These are phyloP conservation scores for Lyophyllum semitale DNA, from an alignment of 768 basidiomycete genomes.

Conservation along the genomic window DNA sequence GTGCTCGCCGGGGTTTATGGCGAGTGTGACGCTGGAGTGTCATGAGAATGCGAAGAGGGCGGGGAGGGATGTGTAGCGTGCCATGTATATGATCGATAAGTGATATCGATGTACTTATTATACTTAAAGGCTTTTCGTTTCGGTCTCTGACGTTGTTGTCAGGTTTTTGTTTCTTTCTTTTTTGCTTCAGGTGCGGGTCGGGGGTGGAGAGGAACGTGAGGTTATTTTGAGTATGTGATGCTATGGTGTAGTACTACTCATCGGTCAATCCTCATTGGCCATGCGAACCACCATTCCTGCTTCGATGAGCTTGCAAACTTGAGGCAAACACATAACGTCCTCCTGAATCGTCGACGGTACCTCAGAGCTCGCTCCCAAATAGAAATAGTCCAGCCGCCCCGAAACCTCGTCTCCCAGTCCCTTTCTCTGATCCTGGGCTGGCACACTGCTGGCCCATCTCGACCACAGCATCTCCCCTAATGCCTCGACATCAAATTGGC, in stretches of 20 bases:
- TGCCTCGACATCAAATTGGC: slow-evolving; percentile 2
- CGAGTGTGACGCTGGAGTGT: slow-evolving; percentile 85
- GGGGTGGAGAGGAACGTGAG: too few species aligned
- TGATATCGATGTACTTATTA: too few species aligned
- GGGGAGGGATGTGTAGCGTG: too few species aligned
- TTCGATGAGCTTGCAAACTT: not conserved
- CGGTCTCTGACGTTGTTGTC: too few species aligned
- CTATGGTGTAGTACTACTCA: too few species aligned
- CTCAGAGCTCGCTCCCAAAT: not conserved
- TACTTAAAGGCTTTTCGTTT: too few species aligned
- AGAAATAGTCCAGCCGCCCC: slow-evolving; percentile 1
- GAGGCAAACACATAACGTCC: not conserved
- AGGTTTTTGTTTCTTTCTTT: too few species aligned
- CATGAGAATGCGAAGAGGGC: slow-evolving; percentile 70
- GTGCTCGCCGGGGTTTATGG: slow-evolving; percentile 88
- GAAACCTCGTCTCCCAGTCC: not conserved
- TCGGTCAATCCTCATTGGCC: too few species aligned
- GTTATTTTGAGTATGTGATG: too few species aligned
- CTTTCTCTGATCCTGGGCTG: not conserved
- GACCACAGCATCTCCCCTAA: slow-evolving; percentile 10
- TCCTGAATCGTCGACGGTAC: not conserved
- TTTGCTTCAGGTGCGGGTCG: too few species aligned
- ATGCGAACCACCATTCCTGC: not conserved
- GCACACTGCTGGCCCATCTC: not conserved
- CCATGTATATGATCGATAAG: too few species aligned